Evolutionary conservation across 2,329 filamentous ascomycete genomes (phyloP).

Genomic region (Aotearoamyces nothofagi): DNA sequence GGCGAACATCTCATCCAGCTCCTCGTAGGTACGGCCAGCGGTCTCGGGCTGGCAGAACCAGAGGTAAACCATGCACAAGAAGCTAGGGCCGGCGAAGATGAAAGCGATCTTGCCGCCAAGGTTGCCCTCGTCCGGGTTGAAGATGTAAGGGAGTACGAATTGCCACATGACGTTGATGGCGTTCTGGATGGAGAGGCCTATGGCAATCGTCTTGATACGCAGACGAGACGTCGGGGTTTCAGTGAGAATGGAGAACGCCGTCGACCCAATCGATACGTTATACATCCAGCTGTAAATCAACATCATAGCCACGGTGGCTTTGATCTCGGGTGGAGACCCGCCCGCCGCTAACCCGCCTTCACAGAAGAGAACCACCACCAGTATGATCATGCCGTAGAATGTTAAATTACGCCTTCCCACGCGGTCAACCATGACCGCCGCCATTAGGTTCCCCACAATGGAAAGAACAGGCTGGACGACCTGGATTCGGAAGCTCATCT

Average conservation of each 20-base stretch:
- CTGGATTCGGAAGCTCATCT: slow-evolving; percentile 21
- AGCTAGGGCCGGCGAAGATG: slow-evolving; percentile 21
- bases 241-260: slow-evolving; percentile 24
- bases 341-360: slow-evolving; percentile 14
- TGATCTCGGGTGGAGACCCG: slow-evolving; percentile 21
- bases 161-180: slow-evolving; percentile 18
- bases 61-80: slow-evolving; percentile 19
- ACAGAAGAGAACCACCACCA: slow-evolving; percentile 20
- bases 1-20: slow-evolving; percentile 10
- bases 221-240: slow-evolving; percentile 23
- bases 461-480: slow-evolving; percentile 22
- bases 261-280: slow-evolving; percentile 23
- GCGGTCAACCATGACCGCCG: slow-evolving; percentile 6
- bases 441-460: slow-evolving; percentile 17
- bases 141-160: slow-evolving; percentile 22
- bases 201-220: slow-evolving; percentile 23
- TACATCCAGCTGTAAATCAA: slow-evolving; percentile 25
- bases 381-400: slow-evolving; percentile 16
- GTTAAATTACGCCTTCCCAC: slow-evolving; percentile 5
- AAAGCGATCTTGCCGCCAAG: slow-evolving; percentile 26
- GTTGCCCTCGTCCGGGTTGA: slow-evolving; percentile 23
- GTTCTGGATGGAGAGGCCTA: slow-evolving; percentile 24
- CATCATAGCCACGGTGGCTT: slow-evolving; percentile 23
- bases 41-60: slow-evolving; percentile 24
- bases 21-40: slow-evolving; percentile 9